Base-by-base conservation (phyloP, 495 filamentous ascomycete genomes). In the Cudoniella acicularis region DNA sequence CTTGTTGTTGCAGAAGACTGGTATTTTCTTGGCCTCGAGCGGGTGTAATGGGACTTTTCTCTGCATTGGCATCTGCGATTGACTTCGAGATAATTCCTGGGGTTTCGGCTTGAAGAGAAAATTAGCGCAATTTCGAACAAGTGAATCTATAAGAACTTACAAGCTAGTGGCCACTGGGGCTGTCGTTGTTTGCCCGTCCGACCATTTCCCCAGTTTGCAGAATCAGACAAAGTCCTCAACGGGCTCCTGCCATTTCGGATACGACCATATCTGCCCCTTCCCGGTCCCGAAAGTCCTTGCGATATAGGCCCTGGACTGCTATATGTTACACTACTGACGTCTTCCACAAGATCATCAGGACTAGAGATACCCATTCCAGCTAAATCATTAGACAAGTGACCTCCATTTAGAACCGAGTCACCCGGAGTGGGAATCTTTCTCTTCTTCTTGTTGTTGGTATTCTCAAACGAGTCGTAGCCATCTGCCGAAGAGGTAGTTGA, bases 381-480 rank as follows among this genome's bases (percentile, higher is more conserved):
- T 69, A 90, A 70, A 48, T 80, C 78, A 52, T 65, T 73, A n/a
- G 70, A 59, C 10, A 72, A 59, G 56, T 91, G 86, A 49, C 76
- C 75, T 11, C 81, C 83, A 55, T 71, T 76, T 25, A 77, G 56
- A 40, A 67, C 72, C 3, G 82, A 74, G 52, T 83, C 86, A 2
- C 86, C 88, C n/a, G 90, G 87, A 0, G 89, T 89, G 3, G 95
- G 95, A 25, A 98, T 97, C 73, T 99, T 99, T 57, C 95, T 83
- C 72, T 99, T 98, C 77, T 98, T 98, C 73, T 99, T 99, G 70
- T 99, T 98, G 69, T 96, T 98, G 52, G 91, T 96, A 65, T 99
- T 98, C 70, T 99, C 94, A 66, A 96, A 95, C 17, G 89, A 92
- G 68, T 98, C 95, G 69, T 98, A 97, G 25, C 94, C 91, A 70